Evolutionary conservation across 2,329 filamentous ascomycete species (phyloP).

Genomic region (Elsinoe fawcettii): DNA sequence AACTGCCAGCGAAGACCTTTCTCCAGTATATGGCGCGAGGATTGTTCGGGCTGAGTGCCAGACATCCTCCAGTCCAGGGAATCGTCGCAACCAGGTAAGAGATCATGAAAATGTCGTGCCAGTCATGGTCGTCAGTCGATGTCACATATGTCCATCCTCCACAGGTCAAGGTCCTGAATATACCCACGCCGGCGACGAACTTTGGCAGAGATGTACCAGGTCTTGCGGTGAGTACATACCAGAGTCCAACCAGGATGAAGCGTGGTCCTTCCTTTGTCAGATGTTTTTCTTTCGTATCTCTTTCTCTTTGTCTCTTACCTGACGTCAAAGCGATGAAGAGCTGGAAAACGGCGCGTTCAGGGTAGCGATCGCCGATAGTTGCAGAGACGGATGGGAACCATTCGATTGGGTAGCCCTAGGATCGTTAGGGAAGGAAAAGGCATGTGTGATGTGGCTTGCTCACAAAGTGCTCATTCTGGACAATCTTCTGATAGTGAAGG

Average conservation of each 20-base stretch:
- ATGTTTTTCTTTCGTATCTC: constrained; percentile 3
- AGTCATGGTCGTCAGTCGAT: constrained; percentile 95
- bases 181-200: constrained; percentile 67
- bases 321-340: constrained; percentile 95
- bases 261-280: constrained; percentile 57
- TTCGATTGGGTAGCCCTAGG: constrained; percentile 53
- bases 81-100: constrained; percentile 90
- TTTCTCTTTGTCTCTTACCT: constrained; percentile 38
- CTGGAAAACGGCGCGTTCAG: constrained; percentile 94
- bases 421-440: constrained; percentile 15
- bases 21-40: constrained; percentile 76
- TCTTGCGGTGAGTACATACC: constrained; percentile 79
- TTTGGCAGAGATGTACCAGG: constrained; percentile 70
- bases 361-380: constrained; percentile 94
- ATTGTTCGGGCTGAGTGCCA: constrained; percentile 80
- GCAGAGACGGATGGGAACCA: constrained; percentile 53
- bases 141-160: constrained; percentile 98
- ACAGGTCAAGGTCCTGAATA: constrained; percentile 86
- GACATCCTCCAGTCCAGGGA: constrained; percentile 88
- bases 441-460: constrained; percentile 22
- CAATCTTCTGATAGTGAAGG: constrained; percentile 94
- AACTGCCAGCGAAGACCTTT: constrained; percentile 72
- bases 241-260: constrained; percentile 82
- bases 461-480: constrained; percentile 86
- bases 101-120: constrained; percentile 99